Conservation (phyloP, 352 stramenopile genomes). For the Elongisporangium senticosum region DNA sequence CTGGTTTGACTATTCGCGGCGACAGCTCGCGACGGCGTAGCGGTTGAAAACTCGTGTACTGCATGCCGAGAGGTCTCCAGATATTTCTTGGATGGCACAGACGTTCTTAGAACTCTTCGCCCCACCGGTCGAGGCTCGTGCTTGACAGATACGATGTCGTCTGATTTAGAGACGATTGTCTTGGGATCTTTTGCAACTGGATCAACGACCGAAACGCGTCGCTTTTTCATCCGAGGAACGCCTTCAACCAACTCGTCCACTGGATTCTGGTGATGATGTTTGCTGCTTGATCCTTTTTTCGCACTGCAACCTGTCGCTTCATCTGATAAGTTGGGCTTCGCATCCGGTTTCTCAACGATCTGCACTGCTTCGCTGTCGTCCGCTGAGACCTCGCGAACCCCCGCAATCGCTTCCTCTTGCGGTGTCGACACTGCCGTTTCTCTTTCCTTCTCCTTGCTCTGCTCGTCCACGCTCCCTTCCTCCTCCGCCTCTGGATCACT, state of each 20-base stretch:
- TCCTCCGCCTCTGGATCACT: conserved; percentile 8
- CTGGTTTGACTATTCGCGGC: conserved; percentile 3
- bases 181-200: background rate
- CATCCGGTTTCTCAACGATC: background rate
- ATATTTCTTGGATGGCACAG: conserved; percentile 41
- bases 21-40: conserved; percentile 14
- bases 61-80: conserved; percentile 25
- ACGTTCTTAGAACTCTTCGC: conserved; percentile 25
- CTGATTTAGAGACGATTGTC: background rate
- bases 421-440: conserved; percentile 5
- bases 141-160: background rate
- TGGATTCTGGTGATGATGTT: background rate
- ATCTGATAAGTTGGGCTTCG: background rate
- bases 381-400: too few species aligned
- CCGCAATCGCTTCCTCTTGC: background rate
- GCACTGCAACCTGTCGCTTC: background rate
- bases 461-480: conserved; percentile 4
- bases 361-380: background rate
- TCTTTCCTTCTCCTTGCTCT: conserved; percentile 9
- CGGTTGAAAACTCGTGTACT: conserved; percentile 19
- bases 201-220: background rate
- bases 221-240: background rate
- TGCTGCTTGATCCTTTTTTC: background rate
- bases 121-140: background rate
- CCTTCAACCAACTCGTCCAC: background rate